These are phyloP conservation scores for Metarhizium robertsii DNA, from an alignment of 2,329 filamentous ascomycete genomes.

Conservation along the genomic window DNA sequence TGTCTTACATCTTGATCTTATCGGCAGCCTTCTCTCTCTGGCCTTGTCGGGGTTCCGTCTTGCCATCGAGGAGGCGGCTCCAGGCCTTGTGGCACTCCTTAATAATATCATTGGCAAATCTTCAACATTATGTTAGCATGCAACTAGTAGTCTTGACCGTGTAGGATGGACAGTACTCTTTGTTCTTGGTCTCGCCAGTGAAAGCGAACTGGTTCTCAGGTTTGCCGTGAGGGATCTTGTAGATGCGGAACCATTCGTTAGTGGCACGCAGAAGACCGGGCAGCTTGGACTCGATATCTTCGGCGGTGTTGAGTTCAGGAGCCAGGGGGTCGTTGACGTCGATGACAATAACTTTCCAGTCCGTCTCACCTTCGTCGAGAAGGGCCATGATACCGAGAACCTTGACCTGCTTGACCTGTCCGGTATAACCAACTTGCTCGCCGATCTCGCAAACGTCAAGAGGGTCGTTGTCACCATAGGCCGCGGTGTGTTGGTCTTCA, in stretches of 20 bases:
- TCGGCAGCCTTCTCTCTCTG: neutral
- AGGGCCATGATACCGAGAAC: slow-evolving; percentile 98
- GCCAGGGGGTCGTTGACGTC: slow-evolving; percentile 96
- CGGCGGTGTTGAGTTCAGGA: slow-evolving; percentile 92
- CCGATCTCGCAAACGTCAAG: slow-evolving; percentile 99
- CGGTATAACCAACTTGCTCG: slow-evolving; percentile 90
- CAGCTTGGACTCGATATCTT: slow-evolving; percentile 97
- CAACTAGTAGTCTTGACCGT: neutral
- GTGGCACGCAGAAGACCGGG: slow-evolving; percentile 93
- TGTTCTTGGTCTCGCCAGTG: slow-evolving; percentile 99
- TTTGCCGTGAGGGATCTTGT: slow-evolving; percentile 99
- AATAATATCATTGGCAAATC: slow-evolving; percentile 90
- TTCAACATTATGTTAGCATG: slow-evolving; percentile 21
- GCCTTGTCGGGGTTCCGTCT: slow-evolving; percentile 57
- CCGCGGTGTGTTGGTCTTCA: slow-evolving; percentile 97
- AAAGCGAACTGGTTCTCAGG: slow-evolving; percentile 99
- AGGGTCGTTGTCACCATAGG: slow-evolving; percentile 98
- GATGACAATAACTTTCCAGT: slow-evolving; percentile 99
- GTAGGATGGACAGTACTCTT: slow-evolving; percentile 50
- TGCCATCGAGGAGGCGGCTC: slow-evolving; percentile 91
- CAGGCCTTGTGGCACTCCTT: slow-evolving; percentile 94
- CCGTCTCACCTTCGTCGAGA: slow-evolving; percentile 98
- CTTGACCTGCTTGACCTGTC: slow-evolving; percentile 99
- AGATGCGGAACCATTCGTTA: slow-evolving; percentile 99
- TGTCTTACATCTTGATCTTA: slow-evolving; percentile 69